Evolutionary conservation across 352 stramenopile species (phyloP), one percentile per base, ranked within the genome.

Genomic region (Peronosclerospora sorghi): DNA sequence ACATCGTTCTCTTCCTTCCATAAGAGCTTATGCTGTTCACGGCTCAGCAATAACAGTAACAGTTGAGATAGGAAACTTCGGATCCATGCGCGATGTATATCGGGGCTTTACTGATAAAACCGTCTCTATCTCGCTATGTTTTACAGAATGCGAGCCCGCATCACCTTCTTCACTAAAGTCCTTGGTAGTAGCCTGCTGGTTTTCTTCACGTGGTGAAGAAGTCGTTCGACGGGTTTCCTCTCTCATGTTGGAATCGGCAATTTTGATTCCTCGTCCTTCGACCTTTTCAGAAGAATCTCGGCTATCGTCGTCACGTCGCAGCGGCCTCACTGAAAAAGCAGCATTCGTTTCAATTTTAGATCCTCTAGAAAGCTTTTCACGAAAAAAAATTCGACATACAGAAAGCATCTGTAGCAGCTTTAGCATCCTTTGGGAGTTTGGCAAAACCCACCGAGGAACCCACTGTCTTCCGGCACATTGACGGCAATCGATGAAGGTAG

Each of bases 401-500:
- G 50, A 83, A 93, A 0, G 58, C 60, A 59, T 93, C 80, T 1
- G 80, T 93, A 1, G 80, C 80, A 14, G 80, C 80, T 29, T 55
- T 77, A 14, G 69, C 73, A 43, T 85, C 64, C 30, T 72, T 64
- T 13, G 77, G 63, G 7, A 93, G 64, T 45, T 71, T 86, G 15
- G 90, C 73, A 56, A 86, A 93, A 1, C 80, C 80, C 19, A 90
- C 60, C 0, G 80, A 93, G 18, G 63, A 67, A 27, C 80, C 80
- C 26, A 75, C 65, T 0, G 73, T 77, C 12, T 41, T 21, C 14
- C 69, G 71, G 24, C 68, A 83, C 1, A 53, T 59, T 6, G 62
- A 68, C 18, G 95, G 95, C 34, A 98, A 73, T 15, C 93, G 71
- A 71, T 98, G 95, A 18, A 98, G 64, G 44, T 96, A 97, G n/a